Evolutionary conservation across 2,329 filamentous ascomycete species (phyloP).

Genomic region (Diplodia mutila): DNA sequence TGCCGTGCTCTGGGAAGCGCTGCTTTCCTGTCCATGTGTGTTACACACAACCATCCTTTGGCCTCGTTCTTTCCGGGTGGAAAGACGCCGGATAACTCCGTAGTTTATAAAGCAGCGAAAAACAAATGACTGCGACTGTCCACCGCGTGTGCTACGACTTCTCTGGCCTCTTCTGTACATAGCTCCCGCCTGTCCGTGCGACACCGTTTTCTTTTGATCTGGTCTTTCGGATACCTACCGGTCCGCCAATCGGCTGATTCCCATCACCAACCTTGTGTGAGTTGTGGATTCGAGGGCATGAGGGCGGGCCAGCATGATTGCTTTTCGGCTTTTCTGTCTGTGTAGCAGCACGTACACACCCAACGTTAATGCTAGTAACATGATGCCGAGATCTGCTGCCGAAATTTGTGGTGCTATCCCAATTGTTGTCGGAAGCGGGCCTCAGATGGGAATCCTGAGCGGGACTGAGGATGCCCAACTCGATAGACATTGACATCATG

Average conservation of each 20-base stretch:
- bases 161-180: constrained; percentile 17
- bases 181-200: constrained; percentile 4
- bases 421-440: not conserved
- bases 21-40: constrained; percentile 22
- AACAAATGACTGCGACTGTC: constrained; percentile 17
- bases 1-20: constrained; percentile 16
- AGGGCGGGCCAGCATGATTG: not conserved
- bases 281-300: constrained; percentile 8
- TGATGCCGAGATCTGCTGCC: not conserved
- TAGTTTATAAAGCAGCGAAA: constrained; percentile 22
- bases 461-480: constrained; percentile 1
- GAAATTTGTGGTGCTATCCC: not conserved
- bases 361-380: constrained; percentile 17
- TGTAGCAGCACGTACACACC: constrained; percentile 10
- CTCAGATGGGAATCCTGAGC: not conserved
- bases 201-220: not conserved
- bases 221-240: constrained; percentile 6
- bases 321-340: constrained; percentile 16
- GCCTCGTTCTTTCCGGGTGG: constrained; percentile 16
- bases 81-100: constrained; percentile 17
- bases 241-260: not conserved
- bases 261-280: not conserved
- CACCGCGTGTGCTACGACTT: constrained; percentile 6
- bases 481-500: constrained; percentile 6
- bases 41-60: not conserved